These are phyloP conservation scores for Collybiopsis confluens DNA, from an alignment of 768 basidiomycete genomes.

Conservation along the genomic window DNA sequence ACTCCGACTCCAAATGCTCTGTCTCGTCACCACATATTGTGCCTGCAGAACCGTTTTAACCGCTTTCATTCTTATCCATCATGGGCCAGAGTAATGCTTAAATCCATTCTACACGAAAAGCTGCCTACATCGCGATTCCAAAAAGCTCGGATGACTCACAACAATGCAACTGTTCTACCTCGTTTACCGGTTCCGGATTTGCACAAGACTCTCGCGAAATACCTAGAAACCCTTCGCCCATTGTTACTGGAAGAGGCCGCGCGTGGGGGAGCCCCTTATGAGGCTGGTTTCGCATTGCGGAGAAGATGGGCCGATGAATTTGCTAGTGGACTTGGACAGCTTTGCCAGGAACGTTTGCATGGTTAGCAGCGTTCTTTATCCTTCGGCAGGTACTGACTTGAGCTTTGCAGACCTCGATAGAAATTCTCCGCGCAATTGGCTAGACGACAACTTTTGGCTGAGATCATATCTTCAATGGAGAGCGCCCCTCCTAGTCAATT, in stretches of 20 bases:
- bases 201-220: conserved; percentile 67
- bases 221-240: conserved; percentile 75
- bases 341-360: conserved; percentile 68
- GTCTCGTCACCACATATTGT: too few species aligned
- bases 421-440: conserved; percentile 85
- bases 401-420: conserved; percentile 64
- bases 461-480: conserved; percentile 88
- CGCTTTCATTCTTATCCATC: too few species aligned
- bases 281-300: conserved; percentile 49
- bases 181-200: conserved; percentile 84
- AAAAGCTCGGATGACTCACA: background rate
- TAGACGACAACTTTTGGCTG: conserved; percentile 91
- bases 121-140: background rate
- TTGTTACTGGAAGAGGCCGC: conserved; percentile 73
- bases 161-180: conserved; percentile 34
- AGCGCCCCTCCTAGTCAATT: conserved; percentile 79
- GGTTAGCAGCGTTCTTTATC: conserved; percentile 39
- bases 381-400: conserved; percentile 12
- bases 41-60: too few species aligned
- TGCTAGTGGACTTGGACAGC: conserved; percentile 59
- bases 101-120: background rate
- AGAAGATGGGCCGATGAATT: conserved; percentile 66
- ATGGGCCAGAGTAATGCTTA: background rate
- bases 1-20: too few species aligned
- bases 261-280: conserved; percentile 48